These are phyloP conservation scores for Rheum nobile DNA, from an alignment of 148 eudicot species.

Conservation along the genomic window DNA sequence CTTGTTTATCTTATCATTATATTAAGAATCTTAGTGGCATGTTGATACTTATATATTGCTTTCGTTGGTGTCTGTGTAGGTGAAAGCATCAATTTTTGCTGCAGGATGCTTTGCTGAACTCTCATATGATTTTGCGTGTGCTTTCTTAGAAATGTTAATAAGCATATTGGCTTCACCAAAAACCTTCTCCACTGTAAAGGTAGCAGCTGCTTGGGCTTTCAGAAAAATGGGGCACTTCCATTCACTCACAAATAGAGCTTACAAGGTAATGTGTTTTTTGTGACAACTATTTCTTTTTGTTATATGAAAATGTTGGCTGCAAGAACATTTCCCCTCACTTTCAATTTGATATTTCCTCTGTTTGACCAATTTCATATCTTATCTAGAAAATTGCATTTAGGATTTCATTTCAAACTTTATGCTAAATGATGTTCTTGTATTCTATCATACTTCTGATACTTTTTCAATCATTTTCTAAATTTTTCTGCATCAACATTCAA, in stretches of 20 bases:
- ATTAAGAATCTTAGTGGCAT: background rate
- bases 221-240: conserved; percentile 40
- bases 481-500: background rate
- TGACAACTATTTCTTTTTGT: background rate
- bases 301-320: background rate
- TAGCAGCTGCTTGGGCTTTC: conserved; percentile 47
- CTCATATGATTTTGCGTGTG: conserved; percentile 65
- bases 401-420: background rate
- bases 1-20: background rate
- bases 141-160: conserved; percentile 52
- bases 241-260: conserved; percentile 41
- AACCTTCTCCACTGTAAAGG: conserved; percentile 25
- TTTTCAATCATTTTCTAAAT: background rate
- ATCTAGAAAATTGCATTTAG: background rate
- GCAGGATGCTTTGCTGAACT: conserved; percentile 64
- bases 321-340: background rate
- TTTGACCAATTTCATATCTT: background rate
- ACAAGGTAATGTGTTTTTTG: conserved; percentile 39
- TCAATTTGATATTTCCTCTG: background rate
- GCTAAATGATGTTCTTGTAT: background rate
- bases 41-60: background rate
- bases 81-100: conserved; percentile 72
- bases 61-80: conserved; percentile 27
- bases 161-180: conserved; percentile 31
- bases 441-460: background rate